Conservation (phyloP, 345 rosid genomes). For the Atalantia buxifolia region DNA sequence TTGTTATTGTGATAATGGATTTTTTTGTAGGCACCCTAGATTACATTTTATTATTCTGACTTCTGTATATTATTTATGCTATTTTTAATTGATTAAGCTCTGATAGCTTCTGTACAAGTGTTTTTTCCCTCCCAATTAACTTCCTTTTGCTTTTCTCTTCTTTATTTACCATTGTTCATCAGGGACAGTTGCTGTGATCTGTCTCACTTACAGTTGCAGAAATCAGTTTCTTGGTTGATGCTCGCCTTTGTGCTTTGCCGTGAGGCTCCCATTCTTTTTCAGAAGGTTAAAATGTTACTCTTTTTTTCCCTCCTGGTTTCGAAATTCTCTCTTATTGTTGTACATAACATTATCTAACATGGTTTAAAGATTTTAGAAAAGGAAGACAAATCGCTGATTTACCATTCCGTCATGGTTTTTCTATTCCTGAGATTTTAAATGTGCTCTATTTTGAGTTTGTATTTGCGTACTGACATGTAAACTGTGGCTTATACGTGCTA, state of each 20-base stretch:
- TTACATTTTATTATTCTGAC: not conserved
- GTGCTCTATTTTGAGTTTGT: slow-evolving; percentile 6
- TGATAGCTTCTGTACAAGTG: slow-evolving; percentile 3
- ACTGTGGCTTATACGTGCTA: not conserved
- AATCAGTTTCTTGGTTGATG: slow-evolving; percentile 61
- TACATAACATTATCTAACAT: not conserved
- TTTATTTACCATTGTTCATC: slow-evolving; percentile 26
- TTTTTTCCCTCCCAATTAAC: not conserved
- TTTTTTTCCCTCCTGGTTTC: too few species aligned
- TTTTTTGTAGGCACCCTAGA: not conserved
- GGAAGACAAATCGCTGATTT: not conserved
- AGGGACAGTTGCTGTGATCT: slow-evolving; percentile 69
- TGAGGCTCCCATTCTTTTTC: slow-evolving; percentile 69
- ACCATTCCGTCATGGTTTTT: not conserved
- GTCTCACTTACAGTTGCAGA: slow-evolving; percentile 42
- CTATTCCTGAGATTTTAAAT: not conserved
- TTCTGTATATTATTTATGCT: not conserved
- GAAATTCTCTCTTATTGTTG: not conserved
- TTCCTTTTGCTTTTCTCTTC: slow-evolving; percentile 2
- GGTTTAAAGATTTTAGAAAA: not conserved
- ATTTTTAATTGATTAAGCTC: not conserved
- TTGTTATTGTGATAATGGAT: not conserved
- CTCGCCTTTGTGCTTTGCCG: slow-evolving; percentile 77
- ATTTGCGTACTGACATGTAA: not conserved
- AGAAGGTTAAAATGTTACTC: slow-evolving; percentile 50